Conservation (phyloP, 495 filamentous ascomycete species). For the Talaromyces borbonicus region DNA sequence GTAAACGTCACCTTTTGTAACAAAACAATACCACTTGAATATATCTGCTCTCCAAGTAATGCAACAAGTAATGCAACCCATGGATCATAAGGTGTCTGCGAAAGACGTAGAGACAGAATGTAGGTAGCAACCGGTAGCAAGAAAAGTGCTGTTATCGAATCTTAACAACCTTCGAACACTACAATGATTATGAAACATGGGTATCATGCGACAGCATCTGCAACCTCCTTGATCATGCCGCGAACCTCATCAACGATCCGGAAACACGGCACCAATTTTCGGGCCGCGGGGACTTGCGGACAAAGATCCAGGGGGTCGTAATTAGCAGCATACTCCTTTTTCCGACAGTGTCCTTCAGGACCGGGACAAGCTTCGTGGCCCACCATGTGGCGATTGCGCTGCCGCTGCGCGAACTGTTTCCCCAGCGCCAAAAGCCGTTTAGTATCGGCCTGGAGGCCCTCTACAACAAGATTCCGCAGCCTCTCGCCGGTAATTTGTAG, state of each 20-base stretch:
- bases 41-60: background rate
- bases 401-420: slow-evolving; percentile 14
- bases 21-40: background rate
- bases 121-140: background rate
- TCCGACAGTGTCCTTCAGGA: slow-evolving; percentile 15
- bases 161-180: background rate
- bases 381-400: slow-evolving; percentile 18
- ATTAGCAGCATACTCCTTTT: slow-evolving; percentile 11
- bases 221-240: slow-evolving; percentile 17
- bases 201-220: slow-evolving; percentile 13
- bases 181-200: background rate
- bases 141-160: background rate
- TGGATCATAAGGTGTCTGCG: background rate
- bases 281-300: slow-evolving; percentile 14
- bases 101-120: slow-evolving; percentile 1
- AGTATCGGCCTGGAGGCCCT: slow-evolving; percentile 14
- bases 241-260: slow-evolving; percentile 20
- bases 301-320: slow-evolving; percentile 20
- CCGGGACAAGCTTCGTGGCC: slow-evolving; percentile 17
- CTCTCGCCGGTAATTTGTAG: slow-evolving; percentile 15
- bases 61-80: background rate
- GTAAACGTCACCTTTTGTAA: background rate
- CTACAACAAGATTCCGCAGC: slow-evolving; percentile 11
- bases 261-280: slow-evolving; percentile 17
- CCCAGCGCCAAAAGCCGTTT: slow-evolving; percentile 11